Percentiles rank a stretch among this genome's conserved stretches.
Evolutionary conservation across 257 asterid species (phyloP).

Genomic region (Ajuga chamaepitys): DNA sequence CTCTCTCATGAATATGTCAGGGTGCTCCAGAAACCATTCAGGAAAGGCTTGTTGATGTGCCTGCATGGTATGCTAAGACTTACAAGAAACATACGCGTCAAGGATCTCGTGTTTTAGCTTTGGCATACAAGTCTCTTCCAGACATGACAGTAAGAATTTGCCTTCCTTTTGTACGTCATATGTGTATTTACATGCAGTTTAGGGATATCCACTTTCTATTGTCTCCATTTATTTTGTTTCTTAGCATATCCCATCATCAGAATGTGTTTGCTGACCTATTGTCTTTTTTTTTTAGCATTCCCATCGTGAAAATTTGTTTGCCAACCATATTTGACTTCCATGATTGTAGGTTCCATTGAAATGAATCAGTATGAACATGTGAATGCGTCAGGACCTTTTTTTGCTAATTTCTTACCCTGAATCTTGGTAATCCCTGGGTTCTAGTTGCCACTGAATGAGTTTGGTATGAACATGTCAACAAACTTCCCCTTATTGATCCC

Average conservation of each 20-base stretch:
- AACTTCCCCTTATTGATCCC: not conserved
- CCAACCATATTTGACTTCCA: not conserved
- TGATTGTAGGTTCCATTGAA: not conserved
- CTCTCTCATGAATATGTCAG: conserved; percentile 32
- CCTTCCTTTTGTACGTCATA: not conserved
- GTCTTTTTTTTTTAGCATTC: too few relatives aligned
- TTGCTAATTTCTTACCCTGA: not conserved
- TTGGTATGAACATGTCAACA: not conserved
- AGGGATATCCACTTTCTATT: not conserved
- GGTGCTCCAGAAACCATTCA: conserved; percentile 99
- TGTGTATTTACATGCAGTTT: conserved; percentile 2
- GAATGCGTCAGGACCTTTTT: not conserved
- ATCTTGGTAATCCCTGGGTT: not conserved
- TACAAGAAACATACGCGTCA: conserved; percentile 95
- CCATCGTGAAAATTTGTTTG: too few relatives aligned
- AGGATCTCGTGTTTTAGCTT: conserved; percentile 96
- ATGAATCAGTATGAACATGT: not conserved
- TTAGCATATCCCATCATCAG: not conserved
- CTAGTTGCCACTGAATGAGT: not conserved
- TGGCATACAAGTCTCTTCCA: conserved; percentile 88
- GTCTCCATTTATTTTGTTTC: not conserved
- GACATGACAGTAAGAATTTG: conserved; percentile 80
- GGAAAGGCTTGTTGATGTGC: conserved; percentile 87
- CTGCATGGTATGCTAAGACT: conserved; percentile 59
- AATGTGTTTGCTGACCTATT: not conserved